Base-by-base conservation (phyloP, 2,329 filamentous ascomycete genomes). In the Microcyclospora pomicola region DNA sequence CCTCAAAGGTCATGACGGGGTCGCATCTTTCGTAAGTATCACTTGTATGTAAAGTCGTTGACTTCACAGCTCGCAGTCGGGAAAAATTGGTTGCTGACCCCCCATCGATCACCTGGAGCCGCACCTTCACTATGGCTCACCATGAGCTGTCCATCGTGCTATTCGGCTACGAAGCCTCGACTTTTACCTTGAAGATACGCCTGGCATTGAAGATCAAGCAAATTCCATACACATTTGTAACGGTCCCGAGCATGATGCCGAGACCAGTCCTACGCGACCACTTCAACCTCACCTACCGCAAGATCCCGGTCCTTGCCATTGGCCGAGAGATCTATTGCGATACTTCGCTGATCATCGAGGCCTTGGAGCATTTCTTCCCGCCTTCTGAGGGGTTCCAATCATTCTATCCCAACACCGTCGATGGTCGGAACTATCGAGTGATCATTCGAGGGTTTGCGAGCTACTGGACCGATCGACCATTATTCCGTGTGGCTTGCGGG, bases 401-500 rank as follows among this genome's bases (percentile, higher is more conserved):
- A 10, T 46, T 63, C 5, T 63, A 63, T 42, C 61, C 60, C 2
- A 34, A 39, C 5, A 48, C 52, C 2, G 34, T 47, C 3, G 56
- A 53, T 29, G 52, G 52, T 1, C 52, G 59, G 47, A 43, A 46
- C n/a, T 61, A 64, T 37, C 36, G 53, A 6, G 49, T 51, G 0
- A 39, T 64, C 2, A 60, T 56, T 4, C 46, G 61, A n/a, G 59
- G 59, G 0, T 61, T 63, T 28, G 56, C 60, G 2, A 54, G 48
- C n/a, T 63, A 62, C 42, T 64, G 60, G 61, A 58, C 53, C 2
- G 61, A 65, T 41, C 38, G 59, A 19, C 56, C 61, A 0, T 43
- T 64, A 5, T 64, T 64, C 46, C 51, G 61, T 12, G 51, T 55
- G 6, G 61, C 59, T 13, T 61, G 58, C 4, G 62, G 62, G 3